Evolutionary conservation across 164 flowering plant genomes (phyloP).

Genomic region (Dillenia turbinata): DNA sequence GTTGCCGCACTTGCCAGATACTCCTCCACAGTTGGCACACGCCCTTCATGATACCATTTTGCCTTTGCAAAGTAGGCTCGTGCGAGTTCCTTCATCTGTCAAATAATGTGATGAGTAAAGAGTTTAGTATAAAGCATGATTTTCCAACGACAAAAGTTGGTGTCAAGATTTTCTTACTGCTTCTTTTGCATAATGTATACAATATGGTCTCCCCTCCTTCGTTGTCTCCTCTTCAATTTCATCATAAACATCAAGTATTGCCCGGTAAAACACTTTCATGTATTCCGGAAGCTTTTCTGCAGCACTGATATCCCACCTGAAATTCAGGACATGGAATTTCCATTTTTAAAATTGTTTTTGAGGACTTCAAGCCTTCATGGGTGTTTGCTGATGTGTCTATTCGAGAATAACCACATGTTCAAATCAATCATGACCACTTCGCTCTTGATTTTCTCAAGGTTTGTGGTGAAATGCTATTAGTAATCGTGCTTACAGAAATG

Average conservation of each 20-base stretch:
- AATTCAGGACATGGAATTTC: neutral
- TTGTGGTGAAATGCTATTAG: too few relatives aligned
- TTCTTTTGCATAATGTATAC: conserved; percentile 13
- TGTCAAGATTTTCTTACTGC: conserved; percentile 6
- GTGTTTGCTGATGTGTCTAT: too few relatives aligned
- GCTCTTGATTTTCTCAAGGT: too few relatives aligned
- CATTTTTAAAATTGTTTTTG: too few relatives aligned
- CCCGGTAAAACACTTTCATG: conserved; percentile 18
- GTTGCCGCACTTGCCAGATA: conserved; percentile 17
- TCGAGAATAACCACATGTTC: too few relatives aligned
- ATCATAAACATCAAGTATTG: conserved; percentile 17
- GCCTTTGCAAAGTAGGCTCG: conserved; percentile 26
- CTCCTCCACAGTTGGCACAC: conserved; percentile 28
- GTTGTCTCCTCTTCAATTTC: conserved; percentile 18
- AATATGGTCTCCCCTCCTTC: conserved; percentile 12
- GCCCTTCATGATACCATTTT: conserved; percentile 22
- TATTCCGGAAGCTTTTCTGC: conserved; percentile 22
- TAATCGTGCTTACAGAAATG: too few relatives aligned
- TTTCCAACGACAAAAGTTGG: too few relatives aligned
- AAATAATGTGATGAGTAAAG: neutral
- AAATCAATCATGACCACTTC: too few relatives aligned
- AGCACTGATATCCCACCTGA: conserved; percentile 23
- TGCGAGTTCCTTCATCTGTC: conserved; percentile 19
- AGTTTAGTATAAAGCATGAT: neutral
- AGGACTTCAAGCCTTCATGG: too few relatives aligned